Evolutionary conservation across 208 protist genomes (phyloP).

Genomic region (Acanthamoeba triangularis): DNA sequence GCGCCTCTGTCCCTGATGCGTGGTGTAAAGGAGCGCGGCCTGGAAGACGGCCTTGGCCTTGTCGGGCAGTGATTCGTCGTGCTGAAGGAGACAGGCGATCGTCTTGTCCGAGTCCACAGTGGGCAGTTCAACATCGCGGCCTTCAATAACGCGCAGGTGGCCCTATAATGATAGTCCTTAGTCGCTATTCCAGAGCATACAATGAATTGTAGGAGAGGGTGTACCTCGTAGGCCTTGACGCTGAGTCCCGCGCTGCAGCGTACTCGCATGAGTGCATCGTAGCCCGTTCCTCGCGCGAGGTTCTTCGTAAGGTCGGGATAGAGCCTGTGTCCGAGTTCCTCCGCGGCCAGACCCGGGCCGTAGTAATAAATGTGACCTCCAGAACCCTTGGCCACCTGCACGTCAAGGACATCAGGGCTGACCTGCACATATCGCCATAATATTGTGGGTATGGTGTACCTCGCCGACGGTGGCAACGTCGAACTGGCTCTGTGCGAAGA

Average conservation of each 20-base stretch:
- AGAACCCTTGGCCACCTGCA: conserved; percentile 78
- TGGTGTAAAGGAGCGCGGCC: conserved; percentile 91
- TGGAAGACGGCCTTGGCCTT: conserved; percentile 85
- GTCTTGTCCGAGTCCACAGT: conserved; percentile 69
- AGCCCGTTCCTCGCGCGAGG: conserved; percentile 95
- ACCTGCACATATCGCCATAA: neutral
- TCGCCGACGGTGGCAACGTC: conserved; percentile 88
- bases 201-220: conserved; percentile 95
- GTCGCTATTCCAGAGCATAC: conserved; percentile 95
- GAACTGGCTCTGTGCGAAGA: conserved; percentile 92
- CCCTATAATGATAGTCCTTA: conserved; percentile 89
- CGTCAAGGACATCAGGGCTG: neutral
- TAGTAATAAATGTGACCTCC: conserved; percentile 89
- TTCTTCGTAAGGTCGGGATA: conserved; percentile 82
- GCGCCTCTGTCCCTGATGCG: conserved; percentile 90
- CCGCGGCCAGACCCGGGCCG: neutral
- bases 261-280: conserved; percentile 98
- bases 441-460: neutral
- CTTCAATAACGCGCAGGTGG: conserved; percentile 30
- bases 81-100: conserved; percentile 46
- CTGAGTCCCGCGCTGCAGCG: conserved; percentile 91
- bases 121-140: conserved; percentile 62
- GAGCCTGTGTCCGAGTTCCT: conserved; percentile 56
- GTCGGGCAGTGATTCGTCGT: conserved; percentile 56
- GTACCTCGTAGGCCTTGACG: conserved; percentile 90